phyloP scores from a whole-genome alignment of 805 yeast genomes.

The Lipomyces orientalis region DNA sequence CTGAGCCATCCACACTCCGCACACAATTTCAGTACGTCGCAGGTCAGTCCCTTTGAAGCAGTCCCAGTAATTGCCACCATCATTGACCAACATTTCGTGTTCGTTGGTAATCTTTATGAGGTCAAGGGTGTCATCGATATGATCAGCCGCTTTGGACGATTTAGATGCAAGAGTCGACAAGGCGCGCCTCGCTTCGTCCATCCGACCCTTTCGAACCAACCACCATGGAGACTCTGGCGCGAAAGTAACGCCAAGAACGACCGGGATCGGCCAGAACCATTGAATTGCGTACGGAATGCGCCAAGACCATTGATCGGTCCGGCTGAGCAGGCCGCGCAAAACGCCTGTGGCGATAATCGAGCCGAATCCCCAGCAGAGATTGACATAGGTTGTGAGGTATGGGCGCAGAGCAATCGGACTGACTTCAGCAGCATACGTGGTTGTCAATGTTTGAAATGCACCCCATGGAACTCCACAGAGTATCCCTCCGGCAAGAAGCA shows the following conservation, averaged over 20 bases:
- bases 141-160: constrained; percentile 26
- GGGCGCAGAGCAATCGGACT: constrained; percentile 10
- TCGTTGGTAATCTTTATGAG: constrained; percentile 19
- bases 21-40: constrained; percentile 37
- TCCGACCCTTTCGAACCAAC: constrained; percentile 18
- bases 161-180: constrained; percentile 8
- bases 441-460: not conserved
- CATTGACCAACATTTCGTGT: constrained; percentile 8
- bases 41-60: constrained; percentile 24
- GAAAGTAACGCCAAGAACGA: constrained; percentile 53
- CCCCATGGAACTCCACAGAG: constrained; percentile 50
- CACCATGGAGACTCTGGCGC: constrained; percentile 47
- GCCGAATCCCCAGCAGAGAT: constrained; percentile 4
- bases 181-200: constrained; percentile 17
- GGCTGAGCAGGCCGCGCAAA: constrained; percentile 44
- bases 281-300: constrained; percentile 63
- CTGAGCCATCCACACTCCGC: no score
- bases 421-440: constrained; percentile 11
- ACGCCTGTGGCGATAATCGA: constrained; percentile 4
- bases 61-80: constrained; percentile 10
- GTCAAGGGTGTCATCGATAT: constrained; percentile 13
- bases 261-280: constrained; percentile 60
- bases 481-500: constrained; percentile 49
- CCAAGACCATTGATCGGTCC: constrained; percentile 51
- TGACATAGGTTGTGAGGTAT: constrained; percentile 4